Conservation (phyloP, 176 grass and related monocot genomes). For the Avena insularis region DNA sequence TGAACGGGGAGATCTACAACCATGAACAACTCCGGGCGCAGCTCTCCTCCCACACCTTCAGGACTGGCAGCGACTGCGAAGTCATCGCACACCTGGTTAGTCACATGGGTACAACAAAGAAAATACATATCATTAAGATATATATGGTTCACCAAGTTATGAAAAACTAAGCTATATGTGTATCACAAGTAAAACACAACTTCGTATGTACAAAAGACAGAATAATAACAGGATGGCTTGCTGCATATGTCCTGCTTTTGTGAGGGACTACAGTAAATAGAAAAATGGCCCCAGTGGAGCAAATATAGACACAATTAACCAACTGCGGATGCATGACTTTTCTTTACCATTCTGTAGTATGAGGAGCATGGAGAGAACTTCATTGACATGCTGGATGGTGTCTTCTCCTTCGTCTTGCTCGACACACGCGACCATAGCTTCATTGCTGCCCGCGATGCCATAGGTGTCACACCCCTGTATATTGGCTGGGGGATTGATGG, state of each 20-base stretch:
- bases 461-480: slow-evolving; percentile 84
- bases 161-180: not conserved
- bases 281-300: not conserved
- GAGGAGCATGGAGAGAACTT: slow-evolving; percentile 83
- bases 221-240: not conserved
- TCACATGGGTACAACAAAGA: not conserved
- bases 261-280: not conserved
- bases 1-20: slow-evolving; percentile 97
- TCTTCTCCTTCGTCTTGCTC: slow-evolving; percentile 83
- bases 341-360: slow-evolving; percentile 32
- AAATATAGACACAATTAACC: not conserved
- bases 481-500: slow-evolving; percentile 88
- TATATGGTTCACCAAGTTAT: slow-evolving; percentile 4
- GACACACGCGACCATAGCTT: slow-evolving; percentile 58
- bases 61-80: slow-evolving; percentile 93
- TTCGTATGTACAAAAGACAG: not conserved
- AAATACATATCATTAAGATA: not conserved
- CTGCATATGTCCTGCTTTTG: not conserved
- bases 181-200: not conserved
- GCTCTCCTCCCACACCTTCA: slow-evolving; percentile 65
- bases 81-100: slow-evolving; percentile 85
- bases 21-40: slow-evolving; percentile 57
- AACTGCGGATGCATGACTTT: slow-evolving; percentile 7
- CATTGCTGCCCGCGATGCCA: slow-evolving; percentile 82
- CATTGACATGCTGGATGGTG: slow-evolving; percentile 84